Evolutionary conservation across 106 monocot species (phyloP), one percentile per base, ranked within the genome.

Genomic region (Amphibolis antarctica): DNA sequence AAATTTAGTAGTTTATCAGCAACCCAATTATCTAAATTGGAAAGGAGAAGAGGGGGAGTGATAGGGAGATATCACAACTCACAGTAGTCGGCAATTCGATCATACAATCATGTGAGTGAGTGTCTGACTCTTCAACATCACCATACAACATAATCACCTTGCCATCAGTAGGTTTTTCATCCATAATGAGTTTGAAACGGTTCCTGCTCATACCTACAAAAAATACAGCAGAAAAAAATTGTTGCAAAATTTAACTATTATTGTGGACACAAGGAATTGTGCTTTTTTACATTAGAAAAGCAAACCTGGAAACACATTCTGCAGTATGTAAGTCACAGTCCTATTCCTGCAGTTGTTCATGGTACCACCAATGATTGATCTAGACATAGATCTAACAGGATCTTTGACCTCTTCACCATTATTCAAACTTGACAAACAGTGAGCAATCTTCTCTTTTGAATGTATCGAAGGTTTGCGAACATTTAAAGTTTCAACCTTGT

Each of bases 91-190:
- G 89, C 63, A 96, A 67, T 22, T 60, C 74, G 5, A 82, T 59
- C 11, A 63, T 28, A 65, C 67, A 81, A 55, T 80, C 78, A 10
- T 68, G 66, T 43, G 26, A 68, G n/a, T 72, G 73, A 43, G 49
- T 26, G 45, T 86, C 80, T 45, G 79, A 64, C 28, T 82, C 86
- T 65, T 89, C 89, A 9, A 50, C 44, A 70, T 80, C 75, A 27
- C 89, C 89, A 74, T 89, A 82, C 36, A 76, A 70, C 77, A 96
- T 76, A 22, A 60, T 54, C 44, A 96, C 89, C 5, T 81, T 86
- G 20, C 86, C 89, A 77, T 89, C 94, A 63, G 28, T 66, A 53
- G 75, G 76, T 54, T 54, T 82, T 67, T 96, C 89, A 29, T 44
- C 53, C 83, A 96, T 56, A 19, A 64, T 58, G 30, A 96, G 46